phyloP scores from a whole-genome alignment of 169 alveolate species.

The Amoebophrya sp. region DNA sequence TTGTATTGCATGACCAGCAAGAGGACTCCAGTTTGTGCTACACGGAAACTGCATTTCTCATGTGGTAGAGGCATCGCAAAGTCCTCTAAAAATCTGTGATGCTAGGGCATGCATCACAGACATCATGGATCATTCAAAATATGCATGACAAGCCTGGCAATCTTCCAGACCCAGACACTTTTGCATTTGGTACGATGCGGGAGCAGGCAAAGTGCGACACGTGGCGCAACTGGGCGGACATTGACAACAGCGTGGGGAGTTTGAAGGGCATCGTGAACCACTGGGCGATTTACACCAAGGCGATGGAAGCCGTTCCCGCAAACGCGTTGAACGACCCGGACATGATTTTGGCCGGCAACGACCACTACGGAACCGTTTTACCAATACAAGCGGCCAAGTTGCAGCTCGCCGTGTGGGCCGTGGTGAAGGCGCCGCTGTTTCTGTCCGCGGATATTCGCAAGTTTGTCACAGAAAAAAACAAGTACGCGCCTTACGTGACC shows the following conservation, averaged over 20 bases:
- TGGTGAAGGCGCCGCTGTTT: neutral
- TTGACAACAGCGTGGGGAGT: neutral
- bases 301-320: neutral
- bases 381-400: neutral
- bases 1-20: too few relatives aligned
- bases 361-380: neutral
- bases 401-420: neutral
- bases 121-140: too few relatives aligned
- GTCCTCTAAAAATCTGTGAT: too few relatives aligned
- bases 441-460: neutral
- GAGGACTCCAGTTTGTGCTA: too few relatives aligned
- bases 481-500: too few relatives aligned
- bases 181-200: neutral
- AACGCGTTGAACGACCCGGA: neutral
- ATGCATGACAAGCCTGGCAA: too few relatives aligned
- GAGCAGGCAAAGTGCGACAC: neutral
- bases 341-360: neutral
- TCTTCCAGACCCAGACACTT: too few relatives aligned
- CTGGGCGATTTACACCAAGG: neutral
- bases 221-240: constrained; percentile 21
- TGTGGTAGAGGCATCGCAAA: too few relatives aligned
- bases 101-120: too few relatives aligned
- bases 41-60: too few relatives aligned
- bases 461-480: too few relatives aligned
- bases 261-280: neutral